These are phyloP conservation scores for Tylopilus felleus DNA, from an alignment of 768 basidiomycete genomes.

Conservation along the genomic window DNA sequence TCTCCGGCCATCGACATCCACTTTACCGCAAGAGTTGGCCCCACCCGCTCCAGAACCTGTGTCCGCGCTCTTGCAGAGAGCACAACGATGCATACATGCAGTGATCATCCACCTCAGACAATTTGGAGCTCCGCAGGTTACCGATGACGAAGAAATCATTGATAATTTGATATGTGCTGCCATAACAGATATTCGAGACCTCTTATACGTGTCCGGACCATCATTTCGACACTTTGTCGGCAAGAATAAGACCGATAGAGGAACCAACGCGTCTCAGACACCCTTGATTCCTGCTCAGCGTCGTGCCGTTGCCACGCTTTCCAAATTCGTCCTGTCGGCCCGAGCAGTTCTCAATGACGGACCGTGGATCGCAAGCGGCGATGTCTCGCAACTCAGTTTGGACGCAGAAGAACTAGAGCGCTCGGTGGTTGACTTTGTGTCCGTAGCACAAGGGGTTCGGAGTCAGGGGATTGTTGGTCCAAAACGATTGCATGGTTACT, in stretches of 20 bases:
- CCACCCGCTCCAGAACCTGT: slow-evolving; percentile 55
- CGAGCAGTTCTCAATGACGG: slow-evolving; percentile 64
- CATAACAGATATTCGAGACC: slow-evolving; percentile 64
- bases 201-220: slow-evolving; percentile 61
- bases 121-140: slow-evolving; percentile 41
- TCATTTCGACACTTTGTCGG: slow-evolving; percentile 55
- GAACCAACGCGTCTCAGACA: slow-evolving; percentile 43
- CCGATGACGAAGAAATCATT: slow-evolving; percentile 54
- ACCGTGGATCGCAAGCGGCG: slow-evolving; percentile 23
- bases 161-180: slow-evolving; percentile 57
- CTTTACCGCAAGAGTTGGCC: slow-evolving; percentile 47
- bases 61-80: slow-evolving; percentile 55
- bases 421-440: slow-evolving; percentile 62
- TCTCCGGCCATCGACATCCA: neutral
- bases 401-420: slow-evolving; percentile 74
- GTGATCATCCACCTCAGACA: slow-evolving; percentile 58
- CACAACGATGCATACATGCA: slow-evolving; percentile 55
- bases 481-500: slow-evolving; percentile 37
- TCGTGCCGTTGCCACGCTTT: slow-evolving; percentile 82
- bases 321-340: slow-evolving; percentile 81
- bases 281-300: slow-evolving; percentile 73
- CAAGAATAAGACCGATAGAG: slow-evolving; percentile 28
- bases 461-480: slow-evolving; percentile 24
- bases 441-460: slow-evolving; percentile 51
- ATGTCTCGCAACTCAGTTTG: slow-evolving; percentile 50